Evolutionary conservation across 345 rosid genomes (phyloP).

Genomic region (Odontarrhena argentea): DNA sequence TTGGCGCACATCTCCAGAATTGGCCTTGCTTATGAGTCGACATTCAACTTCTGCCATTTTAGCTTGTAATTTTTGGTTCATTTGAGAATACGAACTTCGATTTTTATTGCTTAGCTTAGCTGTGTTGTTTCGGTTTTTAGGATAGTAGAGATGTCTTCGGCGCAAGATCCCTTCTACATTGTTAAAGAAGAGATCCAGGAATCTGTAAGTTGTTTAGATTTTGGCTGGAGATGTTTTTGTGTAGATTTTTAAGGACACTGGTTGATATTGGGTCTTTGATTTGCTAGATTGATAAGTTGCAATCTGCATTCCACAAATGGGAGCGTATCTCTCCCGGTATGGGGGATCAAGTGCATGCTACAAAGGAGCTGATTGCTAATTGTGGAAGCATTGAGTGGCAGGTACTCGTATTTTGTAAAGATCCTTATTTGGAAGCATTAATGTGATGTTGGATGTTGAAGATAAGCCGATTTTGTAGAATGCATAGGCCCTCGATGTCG

Average conservation of each 20-base stretch:
- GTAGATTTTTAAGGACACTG: conserved; percentile 3
- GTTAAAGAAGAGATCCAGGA: conserved; percentile 98
- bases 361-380: conserved; percentile 68
- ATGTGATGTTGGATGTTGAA: conserved; percentile 10
- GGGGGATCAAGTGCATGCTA: conserved; percentile 65
- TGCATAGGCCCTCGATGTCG: neutral
- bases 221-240: neutral
- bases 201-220: conserved; percentile 65
- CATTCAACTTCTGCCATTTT: neutral
- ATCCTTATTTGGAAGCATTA: neutral
- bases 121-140: conserved; percentile 5
- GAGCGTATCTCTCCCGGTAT: conserved; percentile 61
- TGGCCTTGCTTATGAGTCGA: neutral
- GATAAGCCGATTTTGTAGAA: conserved; percentile 18
- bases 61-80: neutral
- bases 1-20: neutral
- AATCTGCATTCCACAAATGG: conserved; percentile 84
- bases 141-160: conserved; percentile 71
- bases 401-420: conserved; percentile 47
- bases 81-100: conserved; percentile 1
- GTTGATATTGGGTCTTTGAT: conserved; percentile 19
- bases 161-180: conserved; percentile 96
- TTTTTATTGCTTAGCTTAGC: neutral
- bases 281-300: conserved; percentile 88
- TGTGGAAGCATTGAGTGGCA: conserved; percentile 98